Percentiles rank a stretch among this genome's conserved stretches.
phyloP scores from a whole-genome alignment of 805 yeast species.

The Lipomyces chichibuensis region DNA sequence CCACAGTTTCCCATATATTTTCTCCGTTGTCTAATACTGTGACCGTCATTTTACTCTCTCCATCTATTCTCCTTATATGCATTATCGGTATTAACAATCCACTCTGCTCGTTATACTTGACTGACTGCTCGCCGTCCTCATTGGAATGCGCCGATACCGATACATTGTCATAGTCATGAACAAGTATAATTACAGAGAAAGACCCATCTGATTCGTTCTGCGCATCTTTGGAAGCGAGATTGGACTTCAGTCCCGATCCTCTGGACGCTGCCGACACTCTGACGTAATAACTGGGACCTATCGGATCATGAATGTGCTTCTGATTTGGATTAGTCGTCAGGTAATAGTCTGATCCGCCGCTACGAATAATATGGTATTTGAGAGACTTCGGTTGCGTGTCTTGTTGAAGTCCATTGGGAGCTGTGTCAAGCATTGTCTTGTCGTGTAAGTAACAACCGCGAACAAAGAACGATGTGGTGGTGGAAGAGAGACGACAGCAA shows the following conservation, averaged over 20 bases:
- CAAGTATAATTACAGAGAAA: conserved; percentile 24
- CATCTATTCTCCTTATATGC: conserved; percentile 25
- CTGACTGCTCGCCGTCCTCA: neutral
- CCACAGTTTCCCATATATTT: conserved; percentile 17
- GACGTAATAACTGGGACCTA: conserved; percentile 66
- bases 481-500: neutral
- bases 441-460: too few species aligned
- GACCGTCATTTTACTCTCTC: conserved; percentile 25
- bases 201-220: conserved; percentile 14
- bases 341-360: conserved; percentile 57
- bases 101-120: neutral
- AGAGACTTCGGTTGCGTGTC: neutral
- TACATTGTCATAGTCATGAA: conserved; percentile 25
- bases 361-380: conserved; percentile 57
- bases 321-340: conserved; percentile 69
- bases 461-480: neutral
- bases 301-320: conserved; percentile 60
- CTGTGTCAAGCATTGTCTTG: neutral
- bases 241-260: neutral
- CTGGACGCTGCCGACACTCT: conserved; percentile 39
- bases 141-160: conserved; percentile 4
- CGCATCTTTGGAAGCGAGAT: neutral
- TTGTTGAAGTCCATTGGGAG: neutral
- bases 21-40: conserved; percentile 21
- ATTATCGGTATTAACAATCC: conserved; percentile 21